Evolutionary conservation across 192 early-diverging fungal species (phyloP), one percentile per base, ranked within the genome.

Genomic region (Glomus cerebriforme): DNA sequence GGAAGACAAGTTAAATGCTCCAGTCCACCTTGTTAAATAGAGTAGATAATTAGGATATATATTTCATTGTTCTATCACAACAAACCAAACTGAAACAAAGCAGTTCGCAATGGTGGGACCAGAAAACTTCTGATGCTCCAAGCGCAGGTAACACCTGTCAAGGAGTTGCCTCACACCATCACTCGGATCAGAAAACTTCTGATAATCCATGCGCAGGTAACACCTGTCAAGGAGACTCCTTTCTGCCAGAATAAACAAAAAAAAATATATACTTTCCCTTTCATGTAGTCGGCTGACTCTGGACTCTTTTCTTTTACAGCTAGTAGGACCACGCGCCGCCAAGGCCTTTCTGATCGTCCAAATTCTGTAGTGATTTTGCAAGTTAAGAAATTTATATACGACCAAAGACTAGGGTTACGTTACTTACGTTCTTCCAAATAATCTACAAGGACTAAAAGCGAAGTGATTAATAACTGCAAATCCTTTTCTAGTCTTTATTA

Each of bases 11-110:
- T 71, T 47, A 15, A 13, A 72, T 24, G 70, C 70, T 72, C 39
- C 37, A 54, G 39, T 49, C n/a, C 70, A 72, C 45, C 70, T 72
- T 72, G 10, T 72, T 72, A 72, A 72, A 72, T 72, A 49, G 45
- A 49, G 39, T 72, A 72, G 24, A 72, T 49, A 49, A 71, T 71
- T 71, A 71, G 69, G 39, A 27, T 71, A 71, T 71, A 71, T 22
- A 72, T 27, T 72, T 72, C 22, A n/a, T 47, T 22, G 9, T 72
- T 72, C 9, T 13, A 72, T 5, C 39, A 17, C 22, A 72, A 72
- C 22, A 72, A 72, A 72, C 69, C 17, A n/a, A 72, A 72, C 69
- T 45, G 2, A 47, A 54, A 72, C 69, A 72, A 9, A 72, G 39
- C 37, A 24, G 69, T 8, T n/a, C 69, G 69, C 69, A 72, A 72